A percentile compares a stretch with the other conserved stretches of the same genome.
These are phyloP conservation scores for Phytopythium kandeliae DNA, from an alignment of 352 stramenopile species.

Conservation along the genomic window DNA sequence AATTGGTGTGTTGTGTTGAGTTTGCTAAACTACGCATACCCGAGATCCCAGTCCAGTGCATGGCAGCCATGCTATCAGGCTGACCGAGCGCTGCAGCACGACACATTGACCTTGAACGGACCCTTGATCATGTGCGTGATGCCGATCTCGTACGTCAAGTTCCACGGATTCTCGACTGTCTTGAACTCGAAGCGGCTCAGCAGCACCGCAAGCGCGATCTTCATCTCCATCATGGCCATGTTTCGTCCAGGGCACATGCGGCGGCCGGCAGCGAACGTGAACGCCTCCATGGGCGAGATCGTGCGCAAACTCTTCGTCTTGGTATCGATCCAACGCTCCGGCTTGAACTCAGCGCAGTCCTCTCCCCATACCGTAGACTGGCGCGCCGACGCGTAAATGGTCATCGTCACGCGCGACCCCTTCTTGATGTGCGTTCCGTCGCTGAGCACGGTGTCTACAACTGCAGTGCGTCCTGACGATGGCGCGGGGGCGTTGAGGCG, in stretches of 20 bases:
- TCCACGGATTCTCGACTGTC: constrained; percentile 4
- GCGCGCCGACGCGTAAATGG: constrained; percentile 29
- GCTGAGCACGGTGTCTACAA: constrained; percentile 26
- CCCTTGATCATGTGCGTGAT: constrained; percentile 9
- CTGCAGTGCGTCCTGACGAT: constrained; percentile 24
- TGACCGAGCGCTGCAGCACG: not conserved
- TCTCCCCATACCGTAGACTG: constrained; percentile 29
- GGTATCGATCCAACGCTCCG: constrained; percentile 31
- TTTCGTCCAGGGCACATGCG: constrained; percentile 42
- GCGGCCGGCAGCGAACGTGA: constrained; percentile 33
- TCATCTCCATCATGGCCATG: constrained; percentile 41
- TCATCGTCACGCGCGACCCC: constrained; percentile 14
- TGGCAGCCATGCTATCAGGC: no score
- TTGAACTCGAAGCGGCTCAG: constrained; percentile 18
- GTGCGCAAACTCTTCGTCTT: constrained; percentile 9
- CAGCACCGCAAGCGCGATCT: constrained; percentile 27
- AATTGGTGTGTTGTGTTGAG: no score
- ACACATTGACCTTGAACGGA: constrained; percentile 7
- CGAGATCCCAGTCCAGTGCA: no score
- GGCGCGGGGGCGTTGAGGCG: constrained; percentile 19
- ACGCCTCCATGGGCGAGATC: not conserved
- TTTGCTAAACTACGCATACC: no score
- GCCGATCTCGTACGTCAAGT: constrained; percentile 13
- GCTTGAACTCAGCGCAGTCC: constrained; percentile 22
- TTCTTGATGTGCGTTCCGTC: constrained; percentile 35